phyloP scores from a whole-genome alignment of 306 rosid genomes.

The Arachis stenosperma region DNA sequence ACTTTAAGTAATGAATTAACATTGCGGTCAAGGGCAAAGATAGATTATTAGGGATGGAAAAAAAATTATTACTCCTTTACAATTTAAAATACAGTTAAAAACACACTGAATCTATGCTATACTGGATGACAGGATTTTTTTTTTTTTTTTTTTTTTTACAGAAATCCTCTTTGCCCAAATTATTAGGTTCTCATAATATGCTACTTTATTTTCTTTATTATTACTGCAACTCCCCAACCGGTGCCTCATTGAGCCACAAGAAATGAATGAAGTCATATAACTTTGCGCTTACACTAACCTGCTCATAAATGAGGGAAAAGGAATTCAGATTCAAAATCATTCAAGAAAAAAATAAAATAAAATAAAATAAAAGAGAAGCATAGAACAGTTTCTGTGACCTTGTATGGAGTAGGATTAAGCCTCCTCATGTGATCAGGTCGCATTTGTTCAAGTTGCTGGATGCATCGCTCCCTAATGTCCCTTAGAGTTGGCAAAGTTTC shows the following conservation, averaged over 20 bases:
- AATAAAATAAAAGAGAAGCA: background rate
- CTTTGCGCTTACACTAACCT: slow-evolving; percentile 94
- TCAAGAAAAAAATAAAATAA: background rate
- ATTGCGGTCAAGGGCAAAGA: slow-evolving; percentile 10
- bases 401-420: slow-evolving; percentile 95
- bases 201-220: slow-evolving; percentile 30
- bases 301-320: slow-evolving; percentile 8
- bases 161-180: slow-evolving; percentile 7
- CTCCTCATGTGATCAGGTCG: slow-evolving; percentile 98
- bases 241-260: slow-evolving; percentile 98
- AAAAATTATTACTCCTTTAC: slow-evolving; percentile 29
- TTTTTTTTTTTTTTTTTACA: background rate
- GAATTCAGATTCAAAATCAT: slow-evolving; percentile 10
- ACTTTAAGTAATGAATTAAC: background rate
- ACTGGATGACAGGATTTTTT: slow-evolving; percentile 25
- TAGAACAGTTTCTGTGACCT: slow-evolving; percentile 46
- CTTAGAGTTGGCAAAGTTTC: slow-evolving; percentile 71
- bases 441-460: slow-evolving; percentile 83
- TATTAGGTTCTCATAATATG: slow-evolving; percentile 20
- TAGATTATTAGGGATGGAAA: slow-evolving; percentile 33
- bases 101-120: slow-evolving; percentile 36
- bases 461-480: slow-evolving; percentile 82
- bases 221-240: slow-evolving; percentile 91
- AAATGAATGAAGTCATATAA: slow-evolving; percentile 90
- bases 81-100: slow-evolving; percentile 25